Evolutionary conservation across 257 asterid species (phyloP).

Genomic region (Verbena officinalis): DNA sequence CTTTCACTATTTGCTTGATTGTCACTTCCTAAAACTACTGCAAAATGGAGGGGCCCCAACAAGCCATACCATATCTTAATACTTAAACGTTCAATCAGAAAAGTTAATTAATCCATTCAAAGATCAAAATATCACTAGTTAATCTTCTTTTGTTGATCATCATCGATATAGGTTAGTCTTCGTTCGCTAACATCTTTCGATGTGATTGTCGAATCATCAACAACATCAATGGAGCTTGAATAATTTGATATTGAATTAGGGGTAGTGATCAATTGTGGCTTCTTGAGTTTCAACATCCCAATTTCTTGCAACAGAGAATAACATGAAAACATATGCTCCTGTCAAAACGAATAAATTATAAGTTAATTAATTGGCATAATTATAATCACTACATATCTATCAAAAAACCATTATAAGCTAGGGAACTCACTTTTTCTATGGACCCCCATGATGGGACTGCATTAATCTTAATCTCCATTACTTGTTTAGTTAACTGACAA

Average conservation of each 20-base stretch:
- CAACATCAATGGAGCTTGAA: slow-evolving; percentile 29
- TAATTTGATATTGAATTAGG: slow-evolving; percentile 18
- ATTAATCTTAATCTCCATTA: slow-evolving; percentile 40
- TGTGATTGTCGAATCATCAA: slow-evolving; percentile 26
- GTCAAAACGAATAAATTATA: slow-evolving; percentile 8
- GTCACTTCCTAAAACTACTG: slow-evolving; percentile 21
- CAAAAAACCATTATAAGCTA: slow-evolving; percentile 1
- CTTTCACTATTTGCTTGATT: slow-evolving; percentile 25
- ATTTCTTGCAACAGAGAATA: slow-evolving; percentile 37
- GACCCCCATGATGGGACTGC: slow-evolving; percentile 47
- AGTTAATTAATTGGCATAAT: slow-evolving; percentile 8
- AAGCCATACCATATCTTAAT: slow-evolving; percentile 19
- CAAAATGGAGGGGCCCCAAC: slow-evolving; percentile 19
- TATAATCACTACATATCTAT: not conserved
- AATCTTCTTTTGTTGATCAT: slow-evolving; percentile 24
- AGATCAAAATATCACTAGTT: not conserved
- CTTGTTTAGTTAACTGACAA: slow-evolving; percentile 30
- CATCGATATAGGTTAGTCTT: slow-evolving; percentile 25
- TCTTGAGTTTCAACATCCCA: slow-evolving; percentile 29
- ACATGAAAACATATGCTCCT: slow-evolving; percentile 47
- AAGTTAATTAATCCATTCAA: slow-evolving; percentile 28
- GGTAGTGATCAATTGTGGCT: slow-evolving; percentile 28
- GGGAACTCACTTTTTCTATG: slow-evolving; percentile 47
- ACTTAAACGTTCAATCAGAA: not conserved
- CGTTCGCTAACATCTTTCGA: slow-evolving; percentile 32